Percentiles rank a stretch among this genome's conserved stretches.
phyloP scores from a whole-genome alignment of 228 moss, liverwort and hornwort species.

The Sphagnum fallax region DNA sequence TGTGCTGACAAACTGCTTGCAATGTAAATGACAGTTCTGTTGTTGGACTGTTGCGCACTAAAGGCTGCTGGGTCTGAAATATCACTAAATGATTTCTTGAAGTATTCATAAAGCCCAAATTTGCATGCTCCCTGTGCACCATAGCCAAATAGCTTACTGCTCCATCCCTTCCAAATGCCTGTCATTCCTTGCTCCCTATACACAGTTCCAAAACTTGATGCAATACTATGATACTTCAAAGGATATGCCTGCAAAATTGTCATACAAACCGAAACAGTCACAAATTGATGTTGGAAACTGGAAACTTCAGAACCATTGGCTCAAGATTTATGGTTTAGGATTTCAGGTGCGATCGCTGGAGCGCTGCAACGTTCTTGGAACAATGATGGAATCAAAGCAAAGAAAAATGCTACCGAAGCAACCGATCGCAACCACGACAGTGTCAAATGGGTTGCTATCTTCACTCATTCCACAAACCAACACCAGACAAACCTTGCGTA shows the following conservation, averaged over 20 bases:
- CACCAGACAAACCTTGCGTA: background rate
- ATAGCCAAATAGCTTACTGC: slow-evolving; percentile 81
- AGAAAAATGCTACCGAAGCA: too few relatives aligned
- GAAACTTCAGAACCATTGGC: too few relatives aligned
- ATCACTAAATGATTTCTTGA: slow-evolving; percentile 77
- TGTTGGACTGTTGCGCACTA: slow-evolving; percentile 7
- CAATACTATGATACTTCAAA: slow-evolving; percentile 65
- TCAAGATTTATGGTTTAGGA: too few relatives aligned
- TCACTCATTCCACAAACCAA: background rate
- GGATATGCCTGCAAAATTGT: slow-evolving; percentile 61
- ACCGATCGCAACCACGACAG: too few relatives aligned
- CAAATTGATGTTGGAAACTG: background rate
- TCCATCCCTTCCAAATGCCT: slow-evolving; percentile 95
- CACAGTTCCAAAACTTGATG: slow-evolving; percentile 66
- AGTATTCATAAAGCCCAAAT: slow-evolving; percentile 89
- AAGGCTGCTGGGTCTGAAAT: slow-evolving; percentile 51
- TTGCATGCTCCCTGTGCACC: slow-evolving; percentile 89
- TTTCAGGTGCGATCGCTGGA: too few relatives aligned
- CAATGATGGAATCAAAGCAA: too few relatives aligned
- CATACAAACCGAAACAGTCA: background rate
- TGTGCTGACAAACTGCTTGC: slow-evolving; percentile 76
- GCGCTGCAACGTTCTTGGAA: too few relatives aligned
- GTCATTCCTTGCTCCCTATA: slow-evolving; percentile 83
- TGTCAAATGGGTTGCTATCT: too few relatives aligned
- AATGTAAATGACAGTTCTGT: slow-evolving; percentile 63